Evolutionary conservation across 1,284 basidiomycete species (phyloP).

Genomic region (Pseudozyma pruni): DNA sequence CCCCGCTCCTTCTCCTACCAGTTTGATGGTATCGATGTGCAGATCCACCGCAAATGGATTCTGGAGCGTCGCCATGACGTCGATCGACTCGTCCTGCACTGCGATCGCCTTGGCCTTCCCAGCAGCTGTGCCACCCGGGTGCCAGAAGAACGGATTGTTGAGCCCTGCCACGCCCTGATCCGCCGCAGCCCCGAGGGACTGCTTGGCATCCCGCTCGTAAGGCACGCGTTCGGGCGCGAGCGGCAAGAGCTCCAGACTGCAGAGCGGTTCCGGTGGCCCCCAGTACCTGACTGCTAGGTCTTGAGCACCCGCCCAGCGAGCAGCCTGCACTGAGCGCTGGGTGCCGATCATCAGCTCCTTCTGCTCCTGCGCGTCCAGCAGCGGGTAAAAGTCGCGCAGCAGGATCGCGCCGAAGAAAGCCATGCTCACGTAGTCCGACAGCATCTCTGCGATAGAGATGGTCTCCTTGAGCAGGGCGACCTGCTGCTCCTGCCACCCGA

Average conservation of each 20-base stretch:
- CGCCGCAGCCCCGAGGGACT: constrained; percentile 1
- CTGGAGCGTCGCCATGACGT: constrained; percentile 83
- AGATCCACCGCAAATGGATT: constrained; percentile 93
- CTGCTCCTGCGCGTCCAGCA: constrained; percentile 58
- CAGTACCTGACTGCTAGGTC: constrained; percentile 65
- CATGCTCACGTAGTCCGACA: constrained; percentile 77
- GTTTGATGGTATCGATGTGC: constrained; percentile 80
- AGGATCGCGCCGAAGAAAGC: constrained; percentile 49
- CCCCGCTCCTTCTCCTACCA: constrained; percentile 83
- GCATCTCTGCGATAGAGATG: constrained; percentile 84
- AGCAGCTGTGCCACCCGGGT: constrained; percentile 11
- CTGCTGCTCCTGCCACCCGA: constrained; percentile 93
- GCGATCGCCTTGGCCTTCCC: constrained; percentile 73
- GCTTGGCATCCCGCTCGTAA: constrained; percentile 73
- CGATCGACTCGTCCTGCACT: constrained; percentile 83
- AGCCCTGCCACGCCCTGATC: constrained; percentile 30
- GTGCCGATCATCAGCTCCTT: constrained; percentile 55
- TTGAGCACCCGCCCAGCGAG: constrained; percentile 50
- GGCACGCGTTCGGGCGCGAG: constrained; percentile 78
- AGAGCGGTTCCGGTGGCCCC: constrained; percentile 73
- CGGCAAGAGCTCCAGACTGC: constrained; percentile 81
- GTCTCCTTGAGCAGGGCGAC: constrained; percentile 89
- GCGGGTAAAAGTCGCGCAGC: constrained; percentile 41
- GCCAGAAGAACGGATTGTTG: constrained; percentile 53
- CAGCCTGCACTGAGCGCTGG: constrained; percentile 60